phyloP scores from a whole-genome alignment of 2,329 filamentous ascomycete genomes.

The Claviceps paspali region DNA sequence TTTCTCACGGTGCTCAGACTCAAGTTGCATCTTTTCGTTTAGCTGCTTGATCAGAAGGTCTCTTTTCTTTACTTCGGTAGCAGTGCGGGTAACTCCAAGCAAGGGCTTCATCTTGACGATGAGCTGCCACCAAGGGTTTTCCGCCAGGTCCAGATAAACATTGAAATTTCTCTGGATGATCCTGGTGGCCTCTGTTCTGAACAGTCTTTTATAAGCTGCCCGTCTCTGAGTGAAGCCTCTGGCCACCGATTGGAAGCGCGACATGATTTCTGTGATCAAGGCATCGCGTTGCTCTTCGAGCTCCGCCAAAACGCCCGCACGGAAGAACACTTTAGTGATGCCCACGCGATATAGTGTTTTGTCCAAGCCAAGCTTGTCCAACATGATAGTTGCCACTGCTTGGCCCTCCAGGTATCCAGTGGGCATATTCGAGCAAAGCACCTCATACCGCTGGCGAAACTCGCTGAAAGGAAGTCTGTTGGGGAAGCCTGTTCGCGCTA shows the following conservation, averaged over 20 bases:
- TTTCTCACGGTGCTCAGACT: slow-evolving; percentile 57
- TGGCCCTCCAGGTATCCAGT: slow-evolving; percentile 87
- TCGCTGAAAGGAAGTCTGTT: slow-evolving; percentile 86
- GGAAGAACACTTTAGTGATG: slow-evolving; percentile 94
- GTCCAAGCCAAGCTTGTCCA: slow-evolving; percentile 79
- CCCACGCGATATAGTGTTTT: slow-evolving; percentile 80
- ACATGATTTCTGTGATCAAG: slow-evolving; percentile 87
- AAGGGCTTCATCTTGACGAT: slow-evolving; percentile 92
- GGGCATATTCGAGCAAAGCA: slow-evolving; percentile 77
- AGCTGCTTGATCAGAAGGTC: slow-evolving; percentile 87
- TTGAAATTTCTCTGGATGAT: slow-evolving; percentile 94
- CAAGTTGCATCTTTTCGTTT: slow-evolving; percentile 66
- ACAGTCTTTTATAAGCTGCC: slow-evolving; percentile 81
- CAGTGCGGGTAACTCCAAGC: slow-evolving; percentile 79
- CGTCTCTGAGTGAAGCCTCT: slow-evolving; percentile 80
- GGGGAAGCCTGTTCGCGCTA: slow-evolving; percentile 91
- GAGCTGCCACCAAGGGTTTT: slow-evolving; percentile 95
- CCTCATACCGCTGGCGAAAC: slow-evolving; percentile 90
- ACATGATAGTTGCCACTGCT: slow-evolving; percentile 67
- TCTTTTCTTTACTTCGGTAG: slow-evolving; percentile 83
- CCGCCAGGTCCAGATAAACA: slow-evolving; percentile 75
- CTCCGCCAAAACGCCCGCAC: slow-evolving; percentile 87
- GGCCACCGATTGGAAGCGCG: slow-evolving; percentile 80
- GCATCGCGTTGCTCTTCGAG: slow-evolving; percentile 90
- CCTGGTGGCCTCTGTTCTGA: slow-evolving; percentile 82